Conservation (phyloP, 2,329 filamentous ascomycete species). For the Exophiala bonariae region DNA sequence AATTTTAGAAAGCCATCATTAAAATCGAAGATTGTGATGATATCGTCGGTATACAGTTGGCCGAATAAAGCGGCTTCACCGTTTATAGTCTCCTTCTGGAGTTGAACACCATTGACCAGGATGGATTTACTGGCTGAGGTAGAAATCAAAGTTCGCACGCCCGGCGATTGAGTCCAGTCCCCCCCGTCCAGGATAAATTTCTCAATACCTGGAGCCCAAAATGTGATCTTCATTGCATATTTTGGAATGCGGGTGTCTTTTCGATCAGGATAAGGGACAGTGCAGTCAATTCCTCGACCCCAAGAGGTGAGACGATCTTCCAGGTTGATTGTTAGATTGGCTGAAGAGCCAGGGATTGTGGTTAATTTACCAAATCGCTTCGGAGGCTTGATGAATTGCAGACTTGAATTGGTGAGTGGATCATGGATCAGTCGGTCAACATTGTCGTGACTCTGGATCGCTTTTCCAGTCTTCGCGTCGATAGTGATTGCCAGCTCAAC, state of each 20-base stretch:
- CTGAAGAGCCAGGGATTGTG: conserved; percentile 64
- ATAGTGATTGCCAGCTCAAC: conserved; percentile 42
- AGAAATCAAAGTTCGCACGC: conserved; percentile 69
- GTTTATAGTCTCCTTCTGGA: conserved; percentile 58
- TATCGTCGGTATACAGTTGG: conserved; percentile 73
- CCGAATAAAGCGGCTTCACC: conserved; percentile 59
- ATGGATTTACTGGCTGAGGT: conserved; percentile 79
- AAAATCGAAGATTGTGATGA: conserved; percentile 68
- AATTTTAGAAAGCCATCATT: conserved; percentile 42
- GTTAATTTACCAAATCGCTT: conserved; percentile 64
- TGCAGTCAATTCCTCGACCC: conserved; percentile 72
- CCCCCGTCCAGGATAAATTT: conserved; percentile 56
- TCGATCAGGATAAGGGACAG: conserved; percentile 61
- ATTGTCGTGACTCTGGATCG: conserved; percentile 22
- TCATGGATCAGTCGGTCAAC: conserved; percentile 24
- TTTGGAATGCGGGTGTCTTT: conserved; percentile 75
- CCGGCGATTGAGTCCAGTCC: conserved; percentile 54
- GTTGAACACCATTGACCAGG: conserved; percentile 68
- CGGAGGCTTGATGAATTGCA: conserved; percentile 36
- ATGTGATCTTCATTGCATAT: conserved; percentile 73
- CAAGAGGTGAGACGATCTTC: conserved; percentile 70
- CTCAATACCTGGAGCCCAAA: conserved; percentile 71
- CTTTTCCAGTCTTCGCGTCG: conserved; percentile 43
- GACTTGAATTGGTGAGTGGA: conserved; percentile 9
- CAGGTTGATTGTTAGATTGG: conserved; percentile 64